phyloP scores from a whole-genome alignment of 169 alveolate genomes.

The Plasmodium vinckei region DNA sequence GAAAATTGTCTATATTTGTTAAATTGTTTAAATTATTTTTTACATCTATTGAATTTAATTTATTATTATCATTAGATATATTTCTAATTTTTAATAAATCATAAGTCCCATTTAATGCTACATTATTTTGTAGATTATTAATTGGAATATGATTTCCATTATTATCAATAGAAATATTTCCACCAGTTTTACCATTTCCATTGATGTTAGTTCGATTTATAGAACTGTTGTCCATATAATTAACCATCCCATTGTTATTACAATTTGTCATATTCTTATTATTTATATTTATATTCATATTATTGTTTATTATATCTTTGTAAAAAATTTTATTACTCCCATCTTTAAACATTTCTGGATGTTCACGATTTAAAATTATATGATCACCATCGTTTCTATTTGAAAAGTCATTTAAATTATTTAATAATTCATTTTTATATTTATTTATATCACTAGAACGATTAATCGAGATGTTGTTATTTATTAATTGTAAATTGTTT shows the following conservation, averaged over 20 bases:
- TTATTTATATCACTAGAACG: constrained; percentile 15
- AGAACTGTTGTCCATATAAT: background rate
- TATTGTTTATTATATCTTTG: background rate
- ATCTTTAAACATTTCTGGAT: background rate
- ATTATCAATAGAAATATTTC: background rate
- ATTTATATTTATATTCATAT: background rate
- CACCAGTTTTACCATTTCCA: background rate
- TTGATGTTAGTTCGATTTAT: background rate
- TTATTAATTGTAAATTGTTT: constrained; percentile 38
- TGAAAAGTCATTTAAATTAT: constrained; percentile 11
- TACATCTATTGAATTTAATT: constrained; percentile 10
- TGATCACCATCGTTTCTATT: background rate
- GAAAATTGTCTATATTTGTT: background rate
- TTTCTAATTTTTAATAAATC: constrained; percentile 5
- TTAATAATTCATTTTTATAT: constrained; percentile 10
- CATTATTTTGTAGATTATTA: background rate
- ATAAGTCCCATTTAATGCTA: background rate
- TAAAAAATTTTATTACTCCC: background rate
- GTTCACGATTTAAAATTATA: background rate
- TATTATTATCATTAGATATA: constrained; percentile 1
- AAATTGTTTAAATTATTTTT: constrained; percentile 6
- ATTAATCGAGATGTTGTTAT: constrained; percentile 31
- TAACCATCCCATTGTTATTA: background rate
- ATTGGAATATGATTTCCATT: background rate
- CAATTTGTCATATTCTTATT: background rate